Evolutionary conservation across 306 rosid species (phyloP).

Genomic region (Senna siamea): DNA sequence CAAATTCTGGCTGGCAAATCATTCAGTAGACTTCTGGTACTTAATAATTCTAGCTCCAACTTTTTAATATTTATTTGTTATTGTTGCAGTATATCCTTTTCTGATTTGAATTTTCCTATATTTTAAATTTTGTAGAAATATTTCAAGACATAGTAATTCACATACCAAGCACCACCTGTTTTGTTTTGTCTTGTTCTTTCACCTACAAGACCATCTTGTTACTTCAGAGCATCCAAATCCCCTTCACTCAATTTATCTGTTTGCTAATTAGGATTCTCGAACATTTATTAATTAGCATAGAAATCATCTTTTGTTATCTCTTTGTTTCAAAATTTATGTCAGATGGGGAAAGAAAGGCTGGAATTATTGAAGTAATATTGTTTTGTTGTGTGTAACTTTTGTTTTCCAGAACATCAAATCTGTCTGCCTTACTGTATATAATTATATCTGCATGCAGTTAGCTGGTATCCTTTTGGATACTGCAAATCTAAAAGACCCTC

Average conservation of each 20-base stretch:
- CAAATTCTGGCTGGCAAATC: constrained; percentile 68
- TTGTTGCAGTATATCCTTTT: background rate
- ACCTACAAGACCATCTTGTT: too few relatives aligned
- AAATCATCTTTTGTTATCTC: background rate
- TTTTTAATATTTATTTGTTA: constrained; percentile 21
- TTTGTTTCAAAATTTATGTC: background rate
- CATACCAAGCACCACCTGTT: background rate
- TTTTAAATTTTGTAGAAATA: background rate
- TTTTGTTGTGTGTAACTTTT: background rate
- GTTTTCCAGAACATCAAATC: background rate
- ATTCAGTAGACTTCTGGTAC: constrained; percentile 82
- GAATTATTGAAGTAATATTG: background rate
- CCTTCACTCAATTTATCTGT: too few relatives aligned
- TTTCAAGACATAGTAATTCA: constrained; percentile 7
- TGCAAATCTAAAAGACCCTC: constrained; percentile 55
- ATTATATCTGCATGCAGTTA: constrained; percentile 53
- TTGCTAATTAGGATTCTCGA: background rate
- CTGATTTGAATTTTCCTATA: constrained; percentile 1
- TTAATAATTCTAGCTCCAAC: constrained; percentile 16
- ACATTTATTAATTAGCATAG: background rate
- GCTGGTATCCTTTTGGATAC: constrained; percentile 82
- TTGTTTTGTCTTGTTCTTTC: too few relatives aligned
- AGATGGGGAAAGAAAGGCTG: background rate
- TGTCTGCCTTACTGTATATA: background rate
- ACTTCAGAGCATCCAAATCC: background rate